Conservation (phyloP, 176 grass and related monocot species). For the Puya raimondii region DNA sequence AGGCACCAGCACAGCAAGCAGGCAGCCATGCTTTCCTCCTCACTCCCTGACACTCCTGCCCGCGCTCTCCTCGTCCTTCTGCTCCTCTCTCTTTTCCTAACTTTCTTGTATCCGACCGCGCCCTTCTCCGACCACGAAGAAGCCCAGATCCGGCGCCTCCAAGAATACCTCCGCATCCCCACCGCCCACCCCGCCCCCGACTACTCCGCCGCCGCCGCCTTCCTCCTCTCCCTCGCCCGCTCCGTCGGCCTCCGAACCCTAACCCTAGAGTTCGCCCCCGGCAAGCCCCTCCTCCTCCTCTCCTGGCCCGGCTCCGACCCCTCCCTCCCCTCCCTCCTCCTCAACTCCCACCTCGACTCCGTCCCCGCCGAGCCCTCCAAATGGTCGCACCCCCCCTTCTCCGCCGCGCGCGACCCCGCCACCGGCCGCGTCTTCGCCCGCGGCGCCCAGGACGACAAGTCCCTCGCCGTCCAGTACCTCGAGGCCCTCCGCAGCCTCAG, state of each 20-base stretch:
- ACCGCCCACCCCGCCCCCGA: slow-evolving; percentile 65
- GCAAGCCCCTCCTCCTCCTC: slow-evolving; percentile 71
- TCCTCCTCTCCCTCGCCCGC: slow-evolving; percentile 53
- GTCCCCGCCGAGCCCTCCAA: slow-evolving; percentile 57
- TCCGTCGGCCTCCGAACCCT: slow-evolving; percentile 44
- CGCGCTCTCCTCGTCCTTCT: neutral
- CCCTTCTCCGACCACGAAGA: slow-evolving; percentile 44
- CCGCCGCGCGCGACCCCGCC: slow-evolving; percentile 39
- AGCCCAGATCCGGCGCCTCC: slow-evolving; percentile 47
- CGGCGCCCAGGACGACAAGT: slow-evolving; percentile 91
- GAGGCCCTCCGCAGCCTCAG: slow-evolving; percentile 70
- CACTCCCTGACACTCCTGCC: neutral
- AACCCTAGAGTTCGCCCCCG: slow-evolving; percentile 45
- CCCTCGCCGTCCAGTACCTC: slow-evolving; percentile 80
- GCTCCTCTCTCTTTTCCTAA: slow-evolving; percentile 18
- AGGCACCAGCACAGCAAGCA: no score
- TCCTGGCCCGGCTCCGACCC: slow-evolving; percentile 63
- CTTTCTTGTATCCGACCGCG: neutral
- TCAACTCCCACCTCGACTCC: slow-evolving; percentile 89
- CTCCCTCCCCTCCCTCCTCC: slow-evolving; percentile 65
- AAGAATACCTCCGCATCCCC: slow-evolving; percentile 71
- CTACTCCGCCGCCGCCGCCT: slow-evolving; percentile 51
- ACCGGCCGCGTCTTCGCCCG: slow-evolving; percentile 64
- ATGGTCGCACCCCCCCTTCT: slow-evolving; percentile 56
- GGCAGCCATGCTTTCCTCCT: slow-evolving; percentile 3